These are phyloP conservation scores for Fragaria vesca DNA, from an alignment of 306 rosid species.

Conservation along the genomic window DNA sequence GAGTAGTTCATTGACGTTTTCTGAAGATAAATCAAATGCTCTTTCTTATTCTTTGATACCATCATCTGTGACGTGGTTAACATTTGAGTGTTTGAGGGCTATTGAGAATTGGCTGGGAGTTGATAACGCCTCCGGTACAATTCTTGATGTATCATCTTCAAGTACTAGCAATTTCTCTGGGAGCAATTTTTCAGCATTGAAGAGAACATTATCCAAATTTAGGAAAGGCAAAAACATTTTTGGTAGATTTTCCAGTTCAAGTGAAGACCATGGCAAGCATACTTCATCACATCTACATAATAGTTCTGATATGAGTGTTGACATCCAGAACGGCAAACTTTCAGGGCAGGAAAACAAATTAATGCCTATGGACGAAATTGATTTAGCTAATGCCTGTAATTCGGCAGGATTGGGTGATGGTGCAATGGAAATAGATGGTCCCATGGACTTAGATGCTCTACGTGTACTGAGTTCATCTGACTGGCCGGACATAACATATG, in stretches of 20 bases:
- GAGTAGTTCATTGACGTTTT: conserved; percentile 34
- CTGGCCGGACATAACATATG: conserved; percentile 84
- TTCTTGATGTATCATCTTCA: conserved; percentile 38
- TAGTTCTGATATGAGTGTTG: conserved; percentile 29
- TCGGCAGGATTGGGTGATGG: conserved; percentile 38
- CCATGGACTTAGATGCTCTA: conserved; percentile 50
- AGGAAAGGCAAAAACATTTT: conserved; percentile 59
- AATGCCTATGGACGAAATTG: conserved; percentile 40
- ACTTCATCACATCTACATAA: conserved; percentile 29
- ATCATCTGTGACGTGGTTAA: conserved; percentile 59
- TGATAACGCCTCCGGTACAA: conserved; percentile 50
- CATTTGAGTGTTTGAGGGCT: conserved; percentile 78
- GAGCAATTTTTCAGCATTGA: conserved; percentile 59
- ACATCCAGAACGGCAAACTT: conserved; percentile 33
- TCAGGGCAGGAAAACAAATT: conserved; percentile 36
- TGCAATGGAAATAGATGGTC: conserved; percentile 61
- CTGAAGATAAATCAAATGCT: conserved; percentile 41
- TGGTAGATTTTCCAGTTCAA: conserved; percentile 58
- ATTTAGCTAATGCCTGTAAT: conserved; percentile 31
- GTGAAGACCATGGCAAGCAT: conserved; percentile 52
- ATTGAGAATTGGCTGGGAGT: conserved; percentile 73
- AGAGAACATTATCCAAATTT: conserved; percentile 58
- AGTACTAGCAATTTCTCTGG: conserved; percentile 40
- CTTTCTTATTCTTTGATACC: conserved; percentile 46
- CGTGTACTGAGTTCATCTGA: conserved; percentile 60